phyloP scores from a whole-genome alignment of 2,329 filamentous ascomycete species.

The Teratosphaeria nubilosa region DNA sequence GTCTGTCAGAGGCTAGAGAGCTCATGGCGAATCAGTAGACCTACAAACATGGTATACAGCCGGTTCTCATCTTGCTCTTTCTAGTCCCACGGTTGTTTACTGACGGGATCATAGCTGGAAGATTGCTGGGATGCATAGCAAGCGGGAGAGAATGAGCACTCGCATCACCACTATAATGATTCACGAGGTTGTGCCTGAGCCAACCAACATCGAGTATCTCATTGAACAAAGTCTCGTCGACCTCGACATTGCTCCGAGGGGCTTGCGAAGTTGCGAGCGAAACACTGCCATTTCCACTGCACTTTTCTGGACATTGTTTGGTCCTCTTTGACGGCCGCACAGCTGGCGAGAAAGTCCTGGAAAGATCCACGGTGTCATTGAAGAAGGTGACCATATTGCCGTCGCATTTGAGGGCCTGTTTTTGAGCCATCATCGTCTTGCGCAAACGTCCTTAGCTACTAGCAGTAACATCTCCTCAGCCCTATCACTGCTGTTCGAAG shows the following conservation, averaged over 20 bases:
- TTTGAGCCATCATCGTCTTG: background rate
- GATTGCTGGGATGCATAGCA: background rate
- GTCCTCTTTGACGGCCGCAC: background rate
- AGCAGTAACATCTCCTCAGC: background rate
- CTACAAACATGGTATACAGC: constrained; percentile 25
- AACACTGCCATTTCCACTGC: background rate
- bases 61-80: constrained; percentile 20
- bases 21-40: constrained; percentile 3
- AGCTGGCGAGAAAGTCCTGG: background rate
- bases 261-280: background rate
- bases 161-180: background rate
- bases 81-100: background rate
- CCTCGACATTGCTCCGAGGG: background rate
- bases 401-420: background rate
- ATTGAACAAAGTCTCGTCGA: background rate
- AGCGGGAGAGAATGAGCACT: background rate
- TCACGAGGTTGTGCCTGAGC: background rate
- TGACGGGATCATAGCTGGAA: background rate
- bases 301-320: background rate
- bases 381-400: background rate
- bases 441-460: background rate
- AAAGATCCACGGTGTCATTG: background rate
- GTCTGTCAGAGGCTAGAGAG: constrained; percentile 1
- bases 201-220: background rate
- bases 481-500: background rate